Evolutionary conservation across 2,329 filamentous ascomycete species (phyloP).

Genomic region (Amauroascus verrucosus): DNA sequence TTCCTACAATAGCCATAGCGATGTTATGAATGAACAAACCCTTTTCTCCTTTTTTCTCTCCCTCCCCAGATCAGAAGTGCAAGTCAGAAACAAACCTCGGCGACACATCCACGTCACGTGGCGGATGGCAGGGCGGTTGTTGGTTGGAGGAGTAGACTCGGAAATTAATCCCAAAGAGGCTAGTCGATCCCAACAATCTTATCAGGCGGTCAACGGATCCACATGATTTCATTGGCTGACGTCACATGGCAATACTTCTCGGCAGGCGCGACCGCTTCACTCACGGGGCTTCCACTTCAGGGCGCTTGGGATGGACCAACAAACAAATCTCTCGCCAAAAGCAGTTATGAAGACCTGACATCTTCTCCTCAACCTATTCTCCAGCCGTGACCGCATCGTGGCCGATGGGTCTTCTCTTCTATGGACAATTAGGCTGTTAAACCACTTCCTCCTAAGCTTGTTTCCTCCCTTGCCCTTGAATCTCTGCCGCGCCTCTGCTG

Average conservation of each 20-base stretch:
- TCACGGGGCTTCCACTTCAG: neutral
- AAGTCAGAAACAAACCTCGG: neutral
- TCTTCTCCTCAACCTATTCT: too few relatives aligned
- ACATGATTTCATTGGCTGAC: conserved; percentile 3
- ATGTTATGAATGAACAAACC: neutral
- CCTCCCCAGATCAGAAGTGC: neutral
- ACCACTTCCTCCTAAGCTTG: too few relatives aligned
- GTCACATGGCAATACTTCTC: conserved; percentile 2
- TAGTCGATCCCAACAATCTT: conserved; percentile 7
- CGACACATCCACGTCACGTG: neutral
- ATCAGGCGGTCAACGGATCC: conserved; percentile 10
- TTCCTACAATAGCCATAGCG: conserved; percentile 2
- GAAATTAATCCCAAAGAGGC: neutral
- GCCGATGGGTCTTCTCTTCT: too few relatives aligned
- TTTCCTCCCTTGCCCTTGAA: too few relatives aligned
- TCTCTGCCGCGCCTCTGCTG: too few relatives aligned
- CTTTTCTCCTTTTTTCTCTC: neutral
- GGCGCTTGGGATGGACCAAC: neutral
- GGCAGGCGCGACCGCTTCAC: neutral
- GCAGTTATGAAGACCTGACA: neutral
- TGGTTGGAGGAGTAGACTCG: neutral
- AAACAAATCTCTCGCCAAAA: too few relatives aligned
- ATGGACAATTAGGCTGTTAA: too few relatives aligned
- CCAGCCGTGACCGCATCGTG: too few relatives aligned
- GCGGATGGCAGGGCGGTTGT: neutral